phyloP scores from a whole-genome alignment of 2,329 filamentous ascomycete species.

The Clarireedia homoeocarpa region DNA sequence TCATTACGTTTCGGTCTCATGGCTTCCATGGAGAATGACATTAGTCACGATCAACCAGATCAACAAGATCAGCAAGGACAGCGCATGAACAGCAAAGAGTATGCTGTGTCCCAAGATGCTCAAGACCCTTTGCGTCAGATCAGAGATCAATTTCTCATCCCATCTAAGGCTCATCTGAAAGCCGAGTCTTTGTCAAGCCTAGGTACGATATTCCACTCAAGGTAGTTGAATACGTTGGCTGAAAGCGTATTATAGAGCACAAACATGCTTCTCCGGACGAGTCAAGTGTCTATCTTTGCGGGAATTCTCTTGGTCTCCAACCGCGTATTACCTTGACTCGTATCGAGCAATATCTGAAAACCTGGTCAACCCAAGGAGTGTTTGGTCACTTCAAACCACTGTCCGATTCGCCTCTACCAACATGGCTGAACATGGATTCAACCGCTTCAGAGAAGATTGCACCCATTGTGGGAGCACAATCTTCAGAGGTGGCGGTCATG shows the following conservation, averaged over 20 bases:
- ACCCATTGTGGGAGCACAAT: conserved; percentile 60
- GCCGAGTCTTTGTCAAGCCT: conserved; percentile 33
- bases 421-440: conserved; percentile 67
- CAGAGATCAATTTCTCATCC: conserved; percentile 68
- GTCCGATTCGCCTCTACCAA: conserved; percentile 50
- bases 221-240: not conserved
- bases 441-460: conserved; percentile 58
- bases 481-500: conserved; percentile 70
- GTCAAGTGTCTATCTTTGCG: conserved; percentile 59
- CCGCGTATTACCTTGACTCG: conserved; percentile 57
- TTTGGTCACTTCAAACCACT: conserved; percentile 66
- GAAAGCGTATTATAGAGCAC: conserved; percentile 12
- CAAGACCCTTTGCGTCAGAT: conserved; percentile 53
- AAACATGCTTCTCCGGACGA: conserved; percentile 18
- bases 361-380: conserved; percentile 71
- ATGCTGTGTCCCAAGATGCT: conserved; percentile 41
- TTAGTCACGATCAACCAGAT: conserved; percentile 9
- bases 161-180: conserved; percentile 62
- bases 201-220: conserved; percentile 7
- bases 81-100: conserved; percentile 24
- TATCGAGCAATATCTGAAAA: conserved; percentile 60
- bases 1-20: conserved; percentile 21
- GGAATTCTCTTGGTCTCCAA: conserved; percentile 72
- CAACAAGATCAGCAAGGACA: conserved; percentile 2
- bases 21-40: conserved; percentile 11